Percentiles rank a stretch among this genome's conserved stretches.
phyloP scores from a whole-genome alignment of 163 green algal species.

The Scenedesmus sp. region DNA sequence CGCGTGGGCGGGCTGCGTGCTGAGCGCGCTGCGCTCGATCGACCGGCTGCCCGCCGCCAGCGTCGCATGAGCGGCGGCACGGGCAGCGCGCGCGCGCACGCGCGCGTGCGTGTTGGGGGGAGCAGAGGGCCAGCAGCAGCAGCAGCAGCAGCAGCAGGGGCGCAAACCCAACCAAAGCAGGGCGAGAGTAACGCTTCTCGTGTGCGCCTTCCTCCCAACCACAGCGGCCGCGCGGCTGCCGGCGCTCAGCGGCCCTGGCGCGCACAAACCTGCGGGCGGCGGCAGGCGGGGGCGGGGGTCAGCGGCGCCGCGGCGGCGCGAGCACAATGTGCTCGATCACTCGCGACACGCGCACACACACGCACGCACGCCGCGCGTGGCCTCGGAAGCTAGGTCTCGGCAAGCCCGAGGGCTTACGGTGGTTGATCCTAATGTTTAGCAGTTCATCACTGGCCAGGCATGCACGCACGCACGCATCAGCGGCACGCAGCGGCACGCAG shows the following conservation, averaged over 20 bases:
- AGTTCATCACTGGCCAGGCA: conserved; percentile 39
- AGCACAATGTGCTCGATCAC: not conserved
- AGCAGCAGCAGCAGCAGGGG: conserved; percentile 7
- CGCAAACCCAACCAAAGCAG: no score
- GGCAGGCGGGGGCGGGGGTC: not conserved
- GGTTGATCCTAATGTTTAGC: conserved; percentile 50
- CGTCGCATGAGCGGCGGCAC: conserved; percentile 1
- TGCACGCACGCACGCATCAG: not conserved
- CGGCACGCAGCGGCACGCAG: not conserved
- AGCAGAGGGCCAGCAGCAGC: not conserved
- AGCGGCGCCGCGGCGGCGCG: not conserved
- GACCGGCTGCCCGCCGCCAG: not conserved
- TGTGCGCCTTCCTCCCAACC: no score
- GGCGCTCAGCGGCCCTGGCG: no score
- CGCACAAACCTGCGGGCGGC: no score
- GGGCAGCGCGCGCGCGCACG: no score
- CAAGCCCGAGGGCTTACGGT: conserved; percentile 36
- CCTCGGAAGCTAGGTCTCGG: conserved; percentile 41
- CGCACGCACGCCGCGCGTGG: no score
- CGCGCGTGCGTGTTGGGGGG: not conserved
- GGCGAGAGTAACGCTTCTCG: no score
- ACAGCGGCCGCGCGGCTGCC: no score
- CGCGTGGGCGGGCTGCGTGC: conserved; percentile 75
- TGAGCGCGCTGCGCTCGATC: conserved; percentile 59
- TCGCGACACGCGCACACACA: not conserved